These are phyloP conservation scores for Bruguiera parviflora DNA, from an alignment of 345 rosid species.

Conservation along the genomic window DNA sequence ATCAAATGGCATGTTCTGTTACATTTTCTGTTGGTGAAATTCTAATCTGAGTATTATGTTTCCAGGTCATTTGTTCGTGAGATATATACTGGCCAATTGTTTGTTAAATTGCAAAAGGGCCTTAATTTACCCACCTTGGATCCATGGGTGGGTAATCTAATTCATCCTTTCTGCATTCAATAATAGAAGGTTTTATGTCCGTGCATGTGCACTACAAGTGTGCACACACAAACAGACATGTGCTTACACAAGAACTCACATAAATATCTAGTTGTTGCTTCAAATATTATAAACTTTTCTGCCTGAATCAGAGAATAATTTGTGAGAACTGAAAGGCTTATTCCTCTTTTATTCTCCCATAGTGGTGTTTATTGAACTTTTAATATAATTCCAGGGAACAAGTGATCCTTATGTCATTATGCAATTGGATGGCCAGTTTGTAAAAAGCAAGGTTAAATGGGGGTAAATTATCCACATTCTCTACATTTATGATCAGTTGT, in stretches of 20 bases:
- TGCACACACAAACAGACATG: neutral
- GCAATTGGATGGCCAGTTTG: constrained; percentile 84
- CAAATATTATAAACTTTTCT: neutral
- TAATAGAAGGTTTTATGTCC: neutral
- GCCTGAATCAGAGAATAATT: neutral
- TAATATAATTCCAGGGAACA: constrained; percentile 57
- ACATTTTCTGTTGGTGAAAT: neutral
- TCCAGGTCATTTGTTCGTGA: constrained; percentile 78
- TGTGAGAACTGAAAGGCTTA: neutral
- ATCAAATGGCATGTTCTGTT: neutral
- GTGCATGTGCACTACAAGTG: neutral
- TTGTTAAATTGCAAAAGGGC: constrained; percentile 72
- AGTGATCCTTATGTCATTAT: constrained; percentile 84
- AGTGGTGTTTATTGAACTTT: neutral
- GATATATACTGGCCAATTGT: constrained; percentile 78
- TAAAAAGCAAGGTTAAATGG: constrained; percentile 75
- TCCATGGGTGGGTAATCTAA: constrained; percentile 65
- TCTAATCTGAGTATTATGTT: constrained; percentile 1
- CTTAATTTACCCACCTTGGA: constrained; percentile 84
- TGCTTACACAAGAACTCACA: neutral
- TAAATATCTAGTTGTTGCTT: neutral
- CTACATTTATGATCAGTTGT: no score
- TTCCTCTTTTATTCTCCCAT: neutral
- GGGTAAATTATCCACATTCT: constrained; percentile 39
- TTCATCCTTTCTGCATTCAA: constrained; percentile 3